Percentiles rank a stretch among this genome's conserved stretches.
Evolutionary conservation across 2,329 filamentous ascomycete species (phyloP).

Genomic region (Hypoxylon sp.): DNA sequence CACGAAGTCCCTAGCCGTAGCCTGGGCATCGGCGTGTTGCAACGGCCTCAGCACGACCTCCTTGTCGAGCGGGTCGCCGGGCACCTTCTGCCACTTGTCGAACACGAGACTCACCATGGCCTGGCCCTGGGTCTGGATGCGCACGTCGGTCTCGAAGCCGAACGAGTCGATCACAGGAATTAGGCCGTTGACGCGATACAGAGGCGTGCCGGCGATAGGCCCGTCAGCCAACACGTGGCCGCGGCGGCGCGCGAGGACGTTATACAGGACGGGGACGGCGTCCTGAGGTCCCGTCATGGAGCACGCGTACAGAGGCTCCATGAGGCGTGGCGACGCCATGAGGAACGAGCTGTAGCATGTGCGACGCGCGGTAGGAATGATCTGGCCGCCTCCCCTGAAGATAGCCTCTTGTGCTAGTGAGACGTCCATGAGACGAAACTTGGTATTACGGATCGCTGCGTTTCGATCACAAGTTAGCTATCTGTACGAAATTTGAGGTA

Average conservation of each 20-base stretch:
- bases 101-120: constrained; percentile 93
- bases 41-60: constrained; percentile 85
- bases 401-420: constrained; percentile 90
- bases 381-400: constrained; percentile 94
- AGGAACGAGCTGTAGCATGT: constrained; percentile 97
- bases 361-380: constrained; percentile 93
- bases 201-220: constrained; percentile 91
- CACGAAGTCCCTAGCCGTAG: constrained; percentile 94
- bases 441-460: constrained; percentile 93
- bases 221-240: constrained; percentile 96
- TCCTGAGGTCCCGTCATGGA: constrained; percentile 94
- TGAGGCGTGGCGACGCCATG: constrained; percentile 94
- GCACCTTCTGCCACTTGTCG: constrained; percentile 95
- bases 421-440: constrained; percentile 96
- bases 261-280: constrained; percentile 90
- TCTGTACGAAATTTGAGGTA: constrained; percentile 17
- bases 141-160: constrained; percentile 96
- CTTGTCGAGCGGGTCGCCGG: constrained; percentile 93
- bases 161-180: constrained; percentile 98
- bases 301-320: constrained; percentile 96
- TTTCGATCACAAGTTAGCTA: constrained; percentile 43
- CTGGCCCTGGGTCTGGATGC: constrained; percentile 95
- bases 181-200: constrained; percentile 91
- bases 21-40: constrained; percentile 89
- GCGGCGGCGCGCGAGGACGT: constrained; percentile 86